Percentiles rank a stretch among this genome's conserved stretches.
Evolutionary conservation across 2,329 filamentous ascomycete genomes (phyloP).

Genomic region (Cladophialophora yegresii): DNA sequence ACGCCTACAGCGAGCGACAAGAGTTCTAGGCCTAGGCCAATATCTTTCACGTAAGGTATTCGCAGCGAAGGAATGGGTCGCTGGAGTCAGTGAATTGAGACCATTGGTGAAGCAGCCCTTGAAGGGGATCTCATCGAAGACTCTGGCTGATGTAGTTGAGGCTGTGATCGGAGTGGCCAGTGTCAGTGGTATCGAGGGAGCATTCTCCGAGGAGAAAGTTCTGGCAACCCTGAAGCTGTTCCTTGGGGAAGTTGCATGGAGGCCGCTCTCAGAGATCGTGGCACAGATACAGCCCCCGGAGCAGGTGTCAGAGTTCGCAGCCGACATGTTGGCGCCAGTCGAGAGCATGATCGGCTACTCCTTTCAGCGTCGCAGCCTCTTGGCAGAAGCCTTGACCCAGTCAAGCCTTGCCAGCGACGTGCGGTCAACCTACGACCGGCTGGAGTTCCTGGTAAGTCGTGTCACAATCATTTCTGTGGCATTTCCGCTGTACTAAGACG

Average conservation of each 20-base stretch:
- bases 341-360: constrained; percentile 69
- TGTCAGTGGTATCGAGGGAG: constrained; percentile 59
- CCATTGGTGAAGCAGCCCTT: constrained; percentile 4
- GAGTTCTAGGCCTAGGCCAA: constrained; percentile 65
- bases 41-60: constrained; percentile 72
- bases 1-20: constrained; percentile 66
- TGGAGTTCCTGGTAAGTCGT: constrained; percentile 68
- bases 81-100: constrained; percentile 43
- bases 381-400: constrained; percentile 81
- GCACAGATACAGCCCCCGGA: constrained; percentile 5
- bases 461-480: neutral
- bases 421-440: constrained; percentile 61
- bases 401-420: constrained; percentile 17
- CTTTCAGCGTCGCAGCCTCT: constrained; percentile 67
- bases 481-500: neutral
- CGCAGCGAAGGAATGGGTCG: constrained; percentile 71
- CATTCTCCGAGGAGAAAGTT: constrained; percentile 55
- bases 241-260: constrained; percentile 62
- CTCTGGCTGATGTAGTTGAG: constrained; percentile 84
- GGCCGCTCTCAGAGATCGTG: constrained; percentile 47
- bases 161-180: constrained; percentile 77
- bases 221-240: constrained; percentile 59
- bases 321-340: constrained; percentile 42
- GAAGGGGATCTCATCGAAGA: constrained; percentile 68
- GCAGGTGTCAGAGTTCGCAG: neutral